A percentile compares a stretch with the other conserved stretches of the same genome.
Conservation (phyloP, 1,284 basidiomycete species). For the Leccinum subrobustum region DNA sequence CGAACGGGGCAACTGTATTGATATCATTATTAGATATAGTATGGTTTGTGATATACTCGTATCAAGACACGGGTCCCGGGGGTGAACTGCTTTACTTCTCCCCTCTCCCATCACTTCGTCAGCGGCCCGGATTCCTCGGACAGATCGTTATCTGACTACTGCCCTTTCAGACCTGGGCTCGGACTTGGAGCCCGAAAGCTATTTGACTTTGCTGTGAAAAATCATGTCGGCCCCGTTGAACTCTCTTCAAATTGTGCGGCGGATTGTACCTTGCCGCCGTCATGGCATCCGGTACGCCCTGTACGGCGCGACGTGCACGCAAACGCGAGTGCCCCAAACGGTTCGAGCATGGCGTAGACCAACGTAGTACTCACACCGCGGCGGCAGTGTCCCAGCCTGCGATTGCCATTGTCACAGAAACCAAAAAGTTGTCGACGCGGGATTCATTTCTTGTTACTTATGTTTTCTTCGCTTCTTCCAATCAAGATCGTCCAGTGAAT, state of each 20-base stretch:
- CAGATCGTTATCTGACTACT: not conserved
- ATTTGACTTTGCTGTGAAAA: not conserved
- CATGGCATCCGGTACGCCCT: not conserved
- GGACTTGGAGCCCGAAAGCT: not conserved
- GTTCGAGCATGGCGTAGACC: not conserved
- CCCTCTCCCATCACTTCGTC: not conserved
- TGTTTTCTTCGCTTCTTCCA: not conserved
- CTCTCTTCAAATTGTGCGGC: not conserved
- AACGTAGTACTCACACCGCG: not conserved
- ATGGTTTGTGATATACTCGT: not conserved
- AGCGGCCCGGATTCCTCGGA: not conserved
- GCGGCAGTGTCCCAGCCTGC: not conserved
- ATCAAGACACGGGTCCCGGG: not conserved
- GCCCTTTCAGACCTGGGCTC: not conserved
- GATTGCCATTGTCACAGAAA: not conserved
- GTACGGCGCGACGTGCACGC: conserved; percentile 11
- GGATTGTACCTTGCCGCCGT: not conserved
- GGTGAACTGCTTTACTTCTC: not conserved
- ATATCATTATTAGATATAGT: not conserved
- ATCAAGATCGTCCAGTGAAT: conserved; percentile 7
- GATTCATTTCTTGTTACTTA: not conserved
- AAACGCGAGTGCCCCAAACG: conserved; percentile 10
- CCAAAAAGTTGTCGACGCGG: not conserved
- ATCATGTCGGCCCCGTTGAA: not conserved
- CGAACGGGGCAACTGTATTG: not conserved